These are phyloP conservation scores for Sordariomycetes sp. DNA, from an alignment of 2,329 filamentous ascomycete genomes.

Conservation along the genomic window DNA sequence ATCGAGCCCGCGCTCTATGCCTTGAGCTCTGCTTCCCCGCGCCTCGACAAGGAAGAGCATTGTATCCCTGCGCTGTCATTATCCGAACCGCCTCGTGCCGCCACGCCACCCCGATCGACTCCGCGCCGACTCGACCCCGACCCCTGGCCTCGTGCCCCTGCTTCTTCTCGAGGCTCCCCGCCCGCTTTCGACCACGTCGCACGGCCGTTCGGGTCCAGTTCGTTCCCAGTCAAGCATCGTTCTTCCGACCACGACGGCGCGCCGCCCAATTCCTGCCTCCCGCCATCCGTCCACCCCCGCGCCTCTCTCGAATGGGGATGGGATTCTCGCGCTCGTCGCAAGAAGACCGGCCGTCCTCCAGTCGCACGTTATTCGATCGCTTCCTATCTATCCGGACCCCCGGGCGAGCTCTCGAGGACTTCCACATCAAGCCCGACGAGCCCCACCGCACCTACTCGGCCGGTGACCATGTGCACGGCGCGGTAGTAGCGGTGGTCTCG, in stretches of 20 bases:
- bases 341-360: constrained; percentile 4
- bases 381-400: constrained; percentile 19
- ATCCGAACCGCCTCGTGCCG: neutral
- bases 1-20: neutral
- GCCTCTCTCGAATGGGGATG: constrained; percentile 4
- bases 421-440: constrained; percentile 66
- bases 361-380: constrained; percentile 1
- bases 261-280: neutral
- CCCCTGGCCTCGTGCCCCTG: neutral
- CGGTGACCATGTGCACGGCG: constrained; percentile 64
- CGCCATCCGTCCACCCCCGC: neutral
- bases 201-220: neutral
- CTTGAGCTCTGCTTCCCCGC: neutral
- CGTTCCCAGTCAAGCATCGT: neutral
- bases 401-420: constrained; percentile 61
- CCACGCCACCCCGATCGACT: neutral
- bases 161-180: neutral
- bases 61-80: neutral
- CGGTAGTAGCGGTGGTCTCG: constrained; percentile 60
- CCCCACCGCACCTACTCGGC: constrained; percentile 68
- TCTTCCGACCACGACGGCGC: neutral
- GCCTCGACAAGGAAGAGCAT: neutral
- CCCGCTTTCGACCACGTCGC: neutral
- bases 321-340: constrained; percentile 3
- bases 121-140: neutral